A percentile compares a stretch with the other conserved stretches of the same genome.
Evolutionary conservation across 2,329 filamentous ascomycete species (phyloP).

Genomic region (Emergomyces orientalis): DNA sequence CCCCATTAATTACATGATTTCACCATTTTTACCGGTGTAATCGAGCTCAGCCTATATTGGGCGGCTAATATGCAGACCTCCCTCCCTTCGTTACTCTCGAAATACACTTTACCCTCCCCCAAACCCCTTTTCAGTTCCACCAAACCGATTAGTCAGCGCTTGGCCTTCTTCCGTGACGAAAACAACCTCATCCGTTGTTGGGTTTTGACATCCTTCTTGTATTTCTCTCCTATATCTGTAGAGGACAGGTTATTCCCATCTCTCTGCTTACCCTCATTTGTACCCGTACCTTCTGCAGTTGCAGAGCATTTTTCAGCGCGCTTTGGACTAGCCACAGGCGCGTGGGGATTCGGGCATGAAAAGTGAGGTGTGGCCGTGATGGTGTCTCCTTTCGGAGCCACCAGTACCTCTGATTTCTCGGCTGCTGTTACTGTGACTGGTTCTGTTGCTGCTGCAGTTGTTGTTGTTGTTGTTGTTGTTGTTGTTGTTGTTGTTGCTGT

Average conservation of each 20-base stretch:
- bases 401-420: not conserved
- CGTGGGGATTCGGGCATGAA: not conserved
- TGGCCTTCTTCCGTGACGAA: not conserved
- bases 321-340: not conserved
- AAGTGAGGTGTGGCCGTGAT: not conserved
- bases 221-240: not conserved
- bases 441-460: not conserved
- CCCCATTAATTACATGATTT: not conserved
- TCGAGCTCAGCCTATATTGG: not conserved
- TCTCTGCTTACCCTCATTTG: too few relatives aligned
- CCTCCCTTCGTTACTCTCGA: not conserved
- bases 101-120: not conserved
- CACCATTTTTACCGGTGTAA: not conserved
- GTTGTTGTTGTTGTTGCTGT: not conserved
- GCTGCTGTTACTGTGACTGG: not conserved
- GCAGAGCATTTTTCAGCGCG: not conserved
- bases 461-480: not conserved
- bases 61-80: not conserved
- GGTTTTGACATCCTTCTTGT: not conserved
- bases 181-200: not conserved
- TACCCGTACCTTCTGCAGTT: not conserved
- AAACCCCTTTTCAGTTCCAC: too few relatives aligned
- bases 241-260: not conserved
- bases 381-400: not conserved
- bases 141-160: not conserved